A percentile compares a stretch with the other conserved stretches of the same genome.
phyloP scores from a whole-genome alignment of 495 filamentous ascomycete genomes.

The Podospora anserina region DNA sequence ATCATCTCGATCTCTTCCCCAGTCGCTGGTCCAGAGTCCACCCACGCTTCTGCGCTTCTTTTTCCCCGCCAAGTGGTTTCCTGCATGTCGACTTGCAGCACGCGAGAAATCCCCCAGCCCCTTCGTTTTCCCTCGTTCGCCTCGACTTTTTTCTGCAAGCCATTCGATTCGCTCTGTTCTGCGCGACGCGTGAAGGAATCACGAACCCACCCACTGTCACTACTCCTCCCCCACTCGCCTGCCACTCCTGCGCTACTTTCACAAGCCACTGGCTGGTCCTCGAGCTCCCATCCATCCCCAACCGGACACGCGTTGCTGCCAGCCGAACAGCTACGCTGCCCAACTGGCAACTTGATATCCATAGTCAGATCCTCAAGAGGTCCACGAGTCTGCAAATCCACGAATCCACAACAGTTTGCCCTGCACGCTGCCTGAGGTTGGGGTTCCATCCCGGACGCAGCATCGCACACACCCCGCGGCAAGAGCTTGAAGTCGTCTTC shows the following conservation, averaged over 20 bases:
- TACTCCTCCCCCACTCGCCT: constrained; percentile 9
- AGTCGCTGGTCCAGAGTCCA: not conserved
- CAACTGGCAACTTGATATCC: not conserved
- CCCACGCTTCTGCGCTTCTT: not conserved
- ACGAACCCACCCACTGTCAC: constrained; percentile 1
- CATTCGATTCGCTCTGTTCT: constrained; percentile 21
- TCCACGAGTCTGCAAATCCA: constrained; percentile 7
- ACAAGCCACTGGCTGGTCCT: constrained; percentile 13
- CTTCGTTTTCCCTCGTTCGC: constrained; percentile 26
- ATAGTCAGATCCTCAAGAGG: not conserved
- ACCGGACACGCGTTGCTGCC: constrained; percentile 20
- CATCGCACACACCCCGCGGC: not conserved
- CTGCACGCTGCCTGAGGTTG: not conserved
- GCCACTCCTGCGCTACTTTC: constrained; percentile 4
- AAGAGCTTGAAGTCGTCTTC: not conserved
- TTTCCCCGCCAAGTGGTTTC: constrained; percentile 7
- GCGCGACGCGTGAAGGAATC: constrained; percentile 18
- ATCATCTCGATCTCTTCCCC: not conserved
- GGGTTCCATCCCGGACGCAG: not conserved
- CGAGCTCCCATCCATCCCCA: not conserved
- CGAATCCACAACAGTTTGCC: constrained; percentile 17
- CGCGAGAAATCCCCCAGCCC: constrained; percentile 27
- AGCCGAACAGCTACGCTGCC: constrained; percentile 11
- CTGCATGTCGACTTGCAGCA: constrained; percentile 15
- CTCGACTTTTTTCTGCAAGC: constrained; percentile 17